Conservation (phyloP, 306 rosid species). For the Mimosa bimucronata region DNA sequence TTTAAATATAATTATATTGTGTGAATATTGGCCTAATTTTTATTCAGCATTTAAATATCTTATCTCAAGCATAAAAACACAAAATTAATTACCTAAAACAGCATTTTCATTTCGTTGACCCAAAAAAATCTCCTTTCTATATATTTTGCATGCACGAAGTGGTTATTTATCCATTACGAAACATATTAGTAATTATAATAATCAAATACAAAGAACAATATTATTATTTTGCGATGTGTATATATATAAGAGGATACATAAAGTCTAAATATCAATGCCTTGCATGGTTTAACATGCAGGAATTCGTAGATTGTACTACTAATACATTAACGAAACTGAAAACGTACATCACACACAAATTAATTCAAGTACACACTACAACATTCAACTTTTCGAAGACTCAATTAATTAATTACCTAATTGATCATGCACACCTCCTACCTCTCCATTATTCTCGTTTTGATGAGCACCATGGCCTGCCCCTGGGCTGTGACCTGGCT, state of each 20-base stretch:
- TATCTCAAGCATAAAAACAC: too few species aligned
- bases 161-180: too few species aligned
- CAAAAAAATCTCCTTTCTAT: too few species aligned
- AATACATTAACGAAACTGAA: not conserved
- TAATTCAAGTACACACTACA: not conserved
- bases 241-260: not conserved
- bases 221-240: not conserved
- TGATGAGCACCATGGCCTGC: conserved; percentile 46
- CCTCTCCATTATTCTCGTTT: not conserved
- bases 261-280: not conserved
- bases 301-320: not conserved
- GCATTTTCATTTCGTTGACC: too few species aligned
- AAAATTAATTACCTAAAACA: too few species aligned
- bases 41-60: too few species aligned
- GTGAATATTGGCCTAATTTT: too few species aligned
- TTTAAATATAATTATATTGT: too few species aligned
- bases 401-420: not conserved
- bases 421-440: not conserved
- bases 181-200: too few species aligned
- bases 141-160: too few species aligned
- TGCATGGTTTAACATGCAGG: not conserved
- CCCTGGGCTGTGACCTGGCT: conserved; percentile 56
- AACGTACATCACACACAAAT: not conserved
- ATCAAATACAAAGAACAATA: not conserved
- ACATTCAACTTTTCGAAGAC: not conserved